A percentile compares a stretch with the other conserved stretches of the same genome.
These are phyloP conservation scores for Phaeoacremonium minimum DNA, from an alignment of 2,329 filamentous ascomycete genomes.

Conservation along the genomic window DNA sequence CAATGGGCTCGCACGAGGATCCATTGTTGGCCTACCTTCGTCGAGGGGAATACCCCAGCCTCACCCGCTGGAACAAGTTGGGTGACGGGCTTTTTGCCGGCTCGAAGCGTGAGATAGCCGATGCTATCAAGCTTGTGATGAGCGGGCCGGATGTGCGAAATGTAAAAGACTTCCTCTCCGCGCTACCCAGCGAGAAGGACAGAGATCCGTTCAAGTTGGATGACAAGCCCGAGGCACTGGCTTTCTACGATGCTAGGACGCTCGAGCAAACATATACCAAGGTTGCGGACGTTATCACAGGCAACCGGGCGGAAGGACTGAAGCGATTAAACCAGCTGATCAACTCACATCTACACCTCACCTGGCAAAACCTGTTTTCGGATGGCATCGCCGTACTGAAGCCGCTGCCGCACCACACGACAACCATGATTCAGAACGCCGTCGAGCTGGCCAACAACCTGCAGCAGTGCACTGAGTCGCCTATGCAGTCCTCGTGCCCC, in stretches of 20 bases:
- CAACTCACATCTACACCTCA: conserved; percentile 77
- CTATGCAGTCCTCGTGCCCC: conserved; percentile 74
- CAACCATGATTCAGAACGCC: conserved; percentile 65
- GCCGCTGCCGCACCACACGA: conserved; percentile 71
- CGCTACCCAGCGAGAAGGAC: conserved; percentile 36
- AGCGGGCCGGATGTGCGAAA: no score
- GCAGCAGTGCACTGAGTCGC: conserved; percentile 67
- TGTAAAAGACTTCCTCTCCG: conserved; percentile 53
- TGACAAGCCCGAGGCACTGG: conserved; percentile 60
- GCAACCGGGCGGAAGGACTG: conserved; percentile 56
- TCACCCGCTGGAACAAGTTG: conserved; percentile 72
- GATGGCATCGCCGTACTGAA: conserved; percentile 78
- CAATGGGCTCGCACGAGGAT: conserved; percentile 77
- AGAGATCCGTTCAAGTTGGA: conserved; percentile 57
- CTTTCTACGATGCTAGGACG: conserved; percentile 66
- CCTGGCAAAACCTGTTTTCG: conserved; percentile 76
- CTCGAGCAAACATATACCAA: conserved; percentile 64
- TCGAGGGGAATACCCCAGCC: conserved; percentile 66
- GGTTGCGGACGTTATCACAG: conserved; percentile 58
- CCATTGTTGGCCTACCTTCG: conserved; percentile 68
- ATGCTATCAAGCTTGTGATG: conserved; percentile 58
- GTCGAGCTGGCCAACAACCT: conserved; percentile 71
- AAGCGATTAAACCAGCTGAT: conserved; percentile 68
- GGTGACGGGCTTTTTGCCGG: conserved; percentile 72
- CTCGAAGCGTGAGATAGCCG: conserved; percentile 57